phyloP scores from a whole-genome alignment of 2,329 filamentous ascomycete species.

The Claviceps cyperi region DNA sequence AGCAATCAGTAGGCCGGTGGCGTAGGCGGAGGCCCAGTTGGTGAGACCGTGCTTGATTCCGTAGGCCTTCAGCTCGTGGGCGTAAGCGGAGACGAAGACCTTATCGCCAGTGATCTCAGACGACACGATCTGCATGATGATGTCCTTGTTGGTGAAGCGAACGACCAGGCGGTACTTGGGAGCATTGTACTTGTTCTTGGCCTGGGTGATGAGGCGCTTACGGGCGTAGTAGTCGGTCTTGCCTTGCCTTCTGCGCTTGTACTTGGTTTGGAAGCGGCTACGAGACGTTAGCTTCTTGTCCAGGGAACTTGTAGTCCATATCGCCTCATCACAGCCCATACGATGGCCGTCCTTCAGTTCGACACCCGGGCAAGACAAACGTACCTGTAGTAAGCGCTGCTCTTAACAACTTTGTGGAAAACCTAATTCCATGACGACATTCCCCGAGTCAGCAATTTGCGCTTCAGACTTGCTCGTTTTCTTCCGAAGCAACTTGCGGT shows the following conservation, averaged over 20 bases:
- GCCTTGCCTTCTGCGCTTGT: conserved; percentile 87
- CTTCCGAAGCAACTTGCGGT: conserved; percentile 97
- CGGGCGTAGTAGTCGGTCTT: conserved; percentile 99
- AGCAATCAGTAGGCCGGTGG: conserved; percentile 90
- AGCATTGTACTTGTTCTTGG: conserved; percentile 99
- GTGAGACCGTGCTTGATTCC: conserved; percentile 96
- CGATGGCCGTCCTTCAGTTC: not conserved
- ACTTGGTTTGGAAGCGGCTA: conserved; percentile 99
- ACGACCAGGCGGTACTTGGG: conserved; percentile 99
- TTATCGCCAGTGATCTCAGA: conserved; percentile 97
- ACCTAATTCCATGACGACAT: conserved; percentile 38
- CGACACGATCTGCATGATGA: conserved; percentile 92
- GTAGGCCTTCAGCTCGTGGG: conserved; percentile 95
- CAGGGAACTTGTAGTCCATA: not conserved
- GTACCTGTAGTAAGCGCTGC: conserved; percentile 95
- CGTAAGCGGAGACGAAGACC: conserved; percentile 83
- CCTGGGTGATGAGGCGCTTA: conserved; percentile 98
- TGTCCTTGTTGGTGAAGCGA: conserved; percentile 99
- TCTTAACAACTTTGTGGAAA: conserved; percentile 95
- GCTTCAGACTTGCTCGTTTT: conserved; percentile 65
- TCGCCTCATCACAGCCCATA: not conserved
- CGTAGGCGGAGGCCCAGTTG: conserved; percentile 98
- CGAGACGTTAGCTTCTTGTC: conserved; percentile 20
- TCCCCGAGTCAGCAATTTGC: conserved; percentile 98
- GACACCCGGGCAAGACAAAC: not conserved